phyloP scores from a whole-genome alignment of 768 basidiomycete genomes.

The Leccinellum albellum region DNA sequence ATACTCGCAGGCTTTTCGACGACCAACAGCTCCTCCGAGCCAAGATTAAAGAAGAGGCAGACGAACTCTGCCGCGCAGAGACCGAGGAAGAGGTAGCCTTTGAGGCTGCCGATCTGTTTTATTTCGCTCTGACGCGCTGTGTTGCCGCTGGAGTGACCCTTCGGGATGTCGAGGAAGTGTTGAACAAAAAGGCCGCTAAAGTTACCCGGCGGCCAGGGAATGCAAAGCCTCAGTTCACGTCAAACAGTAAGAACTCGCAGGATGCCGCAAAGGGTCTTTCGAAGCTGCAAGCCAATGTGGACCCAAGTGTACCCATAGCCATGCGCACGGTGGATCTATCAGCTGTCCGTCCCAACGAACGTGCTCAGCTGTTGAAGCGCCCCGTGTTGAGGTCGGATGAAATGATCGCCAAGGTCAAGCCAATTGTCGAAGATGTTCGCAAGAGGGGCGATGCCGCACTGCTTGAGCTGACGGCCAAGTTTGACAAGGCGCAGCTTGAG shows the following conservation, averaged over 20 bases:
- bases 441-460: constrained; percentile 81
- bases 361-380: constrained; percentile 71
- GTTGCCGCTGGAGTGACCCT: constrained; percentile 77
- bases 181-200: constrained; percentile 84
- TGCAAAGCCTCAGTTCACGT: constrained; percentile 80
- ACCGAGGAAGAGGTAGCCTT: constrained; percentile 83
- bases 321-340: constrained; percentile 74
- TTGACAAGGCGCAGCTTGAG: constrained; percentile 75
- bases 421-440: constrained; percentile 89
- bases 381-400: constrained; percentile 74
- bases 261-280: constrained; percentile 29
- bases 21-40: constrained; percentile 79
- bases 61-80: constrained; percentile 86
- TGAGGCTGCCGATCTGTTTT: constrained; percentile 92
- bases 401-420: constrained; percentile 80
- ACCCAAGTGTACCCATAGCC: constrained; percentile 51
- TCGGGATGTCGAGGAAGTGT: constrained; percentile 75
- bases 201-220: constrained; percentile 86
- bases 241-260: constrained; percentile 17
- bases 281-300: constrained; percentile 18
- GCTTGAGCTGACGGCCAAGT: constrained; percentile 85
- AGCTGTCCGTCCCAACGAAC: constrained; percentile 44
- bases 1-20: constrained; percentile 82
- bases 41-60: constrained; percentile 98
- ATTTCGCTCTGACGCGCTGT: constrained; percentile 88